Conservation (phyloP, 2,329 filamentous ascomycete genomes). For the Fusarium tanahbumbuense region DNA sequence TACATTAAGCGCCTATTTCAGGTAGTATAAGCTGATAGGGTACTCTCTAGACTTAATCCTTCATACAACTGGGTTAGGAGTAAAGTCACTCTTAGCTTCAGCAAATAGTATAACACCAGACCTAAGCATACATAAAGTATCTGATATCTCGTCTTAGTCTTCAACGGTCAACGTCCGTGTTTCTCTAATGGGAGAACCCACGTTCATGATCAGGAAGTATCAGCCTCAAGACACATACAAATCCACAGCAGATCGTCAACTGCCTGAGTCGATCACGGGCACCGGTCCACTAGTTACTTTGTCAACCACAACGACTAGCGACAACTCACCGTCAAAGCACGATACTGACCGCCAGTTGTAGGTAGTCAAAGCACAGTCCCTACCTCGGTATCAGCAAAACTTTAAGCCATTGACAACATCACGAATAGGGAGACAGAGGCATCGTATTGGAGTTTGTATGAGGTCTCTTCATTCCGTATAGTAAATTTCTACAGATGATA, state of each 20-base stretch:
- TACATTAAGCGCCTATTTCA: not conserved
- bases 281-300: not conserved
- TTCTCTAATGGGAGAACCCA: no score
- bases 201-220: not conserved
- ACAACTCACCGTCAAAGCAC: slow-evolving; percentile 3
- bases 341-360: slow-evolving; percentile 1
- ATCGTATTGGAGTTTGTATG: slow-evolving; percentile 9
- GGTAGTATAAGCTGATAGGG: not conserved
- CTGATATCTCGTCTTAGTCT: not conserved
- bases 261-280: not conserved
- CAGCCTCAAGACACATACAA: not conserved
- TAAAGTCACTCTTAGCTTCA: not conserved
- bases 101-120: not conserved
- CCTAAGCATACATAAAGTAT: not conserved
- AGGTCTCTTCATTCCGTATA: slow-evolving; percentile 16
- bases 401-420: not conserved
- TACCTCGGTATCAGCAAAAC: not conserved
- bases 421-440: not conserved
- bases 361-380: not conserved
- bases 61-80: not conserved
- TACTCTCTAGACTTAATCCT: not conserved
- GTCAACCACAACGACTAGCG: not conserved
- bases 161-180: not conserved
- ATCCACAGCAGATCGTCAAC: not conserved
- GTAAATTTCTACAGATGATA: not conserved